Evolutionary conservation across 2,329 filamentous ascomycete genomes (phyloP).

Genomic region (Cryphonectria radicalis): DNA sequence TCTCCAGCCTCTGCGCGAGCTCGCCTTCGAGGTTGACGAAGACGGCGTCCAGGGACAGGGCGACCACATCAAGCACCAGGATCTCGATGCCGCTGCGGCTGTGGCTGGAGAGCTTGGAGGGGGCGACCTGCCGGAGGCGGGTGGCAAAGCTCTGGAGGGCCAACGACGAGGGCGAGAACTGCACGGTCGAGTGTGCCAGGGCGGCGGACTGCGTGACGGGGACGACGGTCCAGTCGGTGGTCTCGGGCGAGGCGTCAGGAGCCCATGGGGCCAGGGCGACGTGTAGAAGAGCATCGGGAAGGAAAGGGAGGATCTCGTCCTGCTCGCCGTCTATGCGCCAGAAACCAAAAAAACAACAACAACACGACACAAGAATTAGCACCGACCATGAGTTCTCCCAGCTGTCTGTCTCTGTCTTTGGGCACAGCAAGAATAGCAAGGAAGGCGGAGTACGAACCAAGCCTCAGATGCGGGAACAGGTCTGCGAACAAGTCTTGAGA

Average conservation of each 20-base stretch:
- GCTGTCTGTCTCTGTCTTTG: background rate
- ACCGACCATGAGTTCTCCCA: background rate
- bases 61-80: conserved; percentile 77
- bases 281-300: conserved; percentile 57
- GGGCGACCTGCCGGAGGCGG: conserved; percentile 71
- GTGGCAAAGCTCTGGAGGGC: conserved; percentile 81
- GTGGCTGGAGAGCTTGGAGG: conserved; percentile 73
- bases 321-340: conserved; percentile 15
- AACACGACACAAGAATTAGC: conserved; percentile 15
- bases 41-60: conserved; percentile 80
- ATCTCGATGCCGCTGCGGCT: conserved; percentile 83
- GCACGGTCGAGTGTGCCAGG: conserved; percentile 76
- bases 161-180: conserved; percentile 73
- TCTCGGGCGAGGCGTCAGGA: conserved; percentile 60
- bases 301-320: conserved; percentile 20
- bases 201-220: conserved; percentile 69
- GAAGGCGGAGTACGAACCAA: conserved; percentile 49
- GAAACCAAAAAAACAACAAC: background rate
- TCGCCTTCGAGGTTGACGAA: conserved; percentile 87
- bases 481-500: conserved; percentile 86
- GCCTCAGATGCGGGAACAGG: conserved; percentile 69
- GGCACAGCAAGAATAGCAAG: background rate
- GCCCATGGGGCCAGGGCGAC: conserved; percentile 77
- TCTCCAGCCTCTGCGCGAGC: conserved; percentile 76
- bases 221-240: conserved; percentile 81